phyloP scores from a whole-genome alignment of 345 rosid genomes.

The Pugionium cornutum region DNA sequence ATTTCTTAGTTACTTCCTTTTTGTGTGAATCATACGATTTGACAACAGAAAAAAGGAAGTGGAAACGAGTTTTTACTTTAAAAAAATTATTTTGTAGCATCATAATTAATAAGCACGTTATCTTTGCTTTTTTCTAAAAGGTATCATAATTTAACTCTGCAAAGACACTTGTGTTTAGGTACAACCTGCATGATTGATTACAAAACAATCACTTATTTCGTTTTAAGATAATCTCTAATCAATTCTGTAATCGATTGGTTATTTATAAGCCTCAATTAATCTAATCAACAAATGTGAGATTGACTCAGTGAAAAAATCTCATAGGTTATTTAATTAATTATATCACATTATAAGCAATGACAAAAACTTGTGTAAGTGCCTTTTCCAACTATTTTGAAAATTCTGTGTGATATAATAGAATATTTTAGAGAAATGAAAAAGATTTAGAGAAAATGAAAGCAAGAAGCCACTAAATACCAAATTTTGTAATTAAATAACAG shows the following conservation, averaged over 20 bases:
- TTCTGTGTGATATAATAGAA: neutral
- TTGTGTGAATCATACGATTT: conserved; percentile 26
- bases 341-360: neutral
- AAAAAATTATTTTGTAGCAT: conserved; percentile 9
- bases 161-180: conserved; percentile 24
- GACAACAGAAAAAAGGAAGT: conserved; percentile 35
- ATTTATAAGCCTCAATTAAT: neutral
- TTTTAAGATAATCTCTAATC: conserved; percentile 15
- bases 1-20: conserved; percentile 12
- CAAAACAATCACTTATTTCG: conserved; percentile 4
- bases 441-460: conserved; percentile 38
- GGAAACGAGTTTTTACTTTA: conserved; percentile 12
- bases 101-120: conserved; percentile 54
- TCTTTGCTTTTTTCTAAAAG: conserved; percentile 53
- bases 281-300: conserved; percentile 16
- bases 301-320: neutral
- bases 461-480: conserved; percentile 34
- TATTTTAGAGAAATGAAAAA: conserved; percentile 5
- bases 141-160: conserved; percentile 32
- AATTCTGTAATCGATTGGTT: conserved; percentile 25
- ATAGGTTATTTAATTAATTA: neutral
- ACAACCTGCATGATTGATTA: conserved; percentile 38
- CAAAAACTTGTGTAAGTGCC: neutral
- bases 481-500: conserved; percentile 30
- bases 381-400: no score